Conservation (phyloP, 345 rosid species). For the Linum lewisii region DNA sequence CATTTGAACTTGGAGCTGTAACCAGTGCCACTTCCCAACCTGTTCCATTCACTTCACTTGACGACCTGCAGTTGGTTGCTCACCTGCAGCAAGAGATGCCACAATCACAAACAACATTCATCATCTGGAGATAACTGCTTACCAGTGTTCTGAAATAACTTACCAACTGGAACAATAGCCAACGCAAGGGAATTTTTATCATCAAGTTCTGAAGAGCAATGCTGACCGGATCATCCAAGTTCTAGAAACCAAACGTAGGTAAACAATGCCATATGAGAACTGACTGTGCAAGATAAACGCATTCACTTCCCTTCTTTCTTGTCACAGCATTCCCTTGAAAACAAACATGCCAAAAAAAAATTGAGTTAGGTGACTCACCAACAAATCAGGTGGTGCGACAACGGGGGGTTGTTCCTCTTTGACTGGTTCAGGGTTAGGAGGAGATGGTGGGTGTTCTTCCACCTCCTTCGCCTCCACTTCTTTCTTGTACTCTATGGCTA, state of each 20-base stretch:
- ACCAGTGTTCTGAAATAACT: conserved; percentile 16
- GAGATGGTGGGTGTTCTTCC: conserved; percentile 40
- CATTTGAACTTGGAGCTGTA: conserved; percentile 84
- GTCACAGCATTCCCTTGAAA: not conserved
- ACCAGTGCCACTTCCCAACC: conserved; percentile 98
- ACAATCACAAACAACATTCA: conserved; percentile 6
- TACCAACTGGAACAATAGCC: conserved; percentile 90
- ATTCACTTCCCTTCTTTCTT: not conserved
- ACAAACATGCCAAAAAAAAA: not conserved
- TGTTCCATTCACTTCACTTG: conserved; percentile 38
- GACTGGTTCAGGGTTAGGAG: conserved; percentile 54
- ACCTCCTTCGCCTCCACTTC: conserved; percentile 41
- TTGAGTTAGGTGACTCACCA: conserved; percentile 36
- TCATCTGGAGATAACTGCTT: no score
- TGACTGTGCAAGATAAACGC: not conserved
- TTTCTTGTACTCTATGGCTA: conserved; percentile 71
- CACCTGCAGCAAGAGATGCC: conserved; percentile 41
- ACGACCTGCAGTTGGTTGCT: conserved; percentile 40
- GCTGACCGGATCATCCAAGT: conserved; percentile 67
- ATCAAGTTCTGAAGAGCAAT: conserved; percentile 50
- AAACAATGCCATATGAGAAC: no score
- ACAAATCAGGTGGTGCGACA: conserved; percentile 64
- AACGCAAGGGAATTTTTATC: conserved; percentile 86
- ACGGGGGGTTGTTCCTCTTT: conserved; percentile 43
- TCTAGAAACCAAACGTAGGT: no score